Percentiles rank a stretch among this genome's conserved stretches.
These are phyloP conservation scores for Taiozyma sp. DNA, from an alignment of 1,139 yeast species.

Conservation along the genomic window DNA sequence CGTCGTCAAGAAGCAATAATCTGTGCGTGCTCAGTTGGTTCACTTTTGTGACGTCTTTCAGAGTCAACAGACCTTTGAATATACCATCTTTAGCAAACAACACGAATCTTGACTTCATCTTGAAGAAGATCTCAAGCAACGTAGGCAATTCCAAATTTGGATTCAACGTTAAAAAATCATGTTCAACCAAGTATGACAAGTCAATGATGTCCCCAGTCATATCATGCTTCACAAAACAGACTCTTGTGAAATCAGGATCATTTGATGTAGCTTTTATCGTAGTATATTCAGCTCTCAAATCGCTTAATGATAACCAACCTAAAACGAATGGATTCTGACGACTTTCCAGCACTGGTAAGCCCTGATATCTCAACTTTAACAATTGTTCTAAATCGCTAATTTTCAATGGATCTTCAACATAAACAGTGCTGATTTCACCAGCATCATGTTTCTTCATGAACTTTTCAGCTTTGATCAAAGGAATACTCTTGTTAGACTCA, in stretches of 20 bases:
- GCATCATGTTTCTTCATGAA: conserved; percentile 12
- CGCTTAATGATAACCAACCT: conserved; percentile 38
- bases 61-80: conserved; percentile 19
- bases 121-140: conserved; percentile 20
- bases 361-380: conserved; percentile 23
- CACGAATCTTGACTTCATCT: conserved; percentile 21
- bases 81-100: conserved; percentile 16
- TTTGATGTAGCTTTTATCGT: conserved; percentile 3
- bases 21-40: conserved; percentile 4
- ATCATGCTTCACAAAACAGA: conserved; percentile 13
- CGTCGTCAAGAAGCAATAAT: neutral
- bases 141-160: conserved; percentile 19
- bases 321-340: conserved; percentile 25
- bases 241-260: conserved; percentile 5
- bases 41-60: conserved; percentile 16
- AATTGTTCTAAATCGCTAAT: conserved; percentile 12
- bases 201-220: conserved; percentile 2
- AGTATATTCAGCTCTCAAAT: conserved; percentile 28
- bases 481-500: conserved; percentile 18
- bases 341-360: conserved; percentile 37
- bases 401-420: conserved; percentile 14
- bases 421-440: conserved; percentile 11
- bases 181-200: conserved; percentile 14
- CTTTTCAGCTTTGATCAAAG: conserved; percentile 13
- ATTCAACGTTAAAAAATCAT: conserved; percentile 12